These are phyloP conservation scores for Zea mays DNA, from an alignment of 176 grass and related monocot genomes.

Conservation along the genomic window DNA sequence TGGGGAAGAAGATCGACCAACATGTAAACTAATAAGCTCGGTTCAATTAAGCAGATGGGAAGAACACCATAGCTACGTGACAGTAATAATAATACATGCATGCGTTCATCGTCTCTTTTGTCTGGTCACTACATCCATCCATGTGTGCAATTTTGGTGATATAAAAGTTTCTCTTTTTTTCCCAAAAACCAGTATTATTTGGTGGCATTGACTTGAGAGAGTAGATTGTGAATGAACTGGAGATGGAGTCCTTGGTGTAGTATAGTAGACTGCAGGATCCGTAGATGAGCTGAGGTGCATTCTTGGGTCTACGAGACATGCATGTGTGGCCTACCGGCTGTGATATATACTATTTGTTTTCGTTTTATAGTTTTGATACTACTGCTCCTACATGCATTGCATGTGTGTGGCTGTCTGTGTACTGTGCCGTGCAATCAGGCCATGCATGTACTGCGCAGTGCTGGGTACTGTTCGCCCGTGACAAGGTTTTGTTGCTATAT, in stretches of 20 bases:
- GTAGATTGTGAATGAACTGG: slow-evolving; percentile 2
- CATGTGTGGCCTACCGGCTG: background rate
- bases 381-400: background rate
- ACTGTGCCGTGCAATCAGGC: slow-evolving; percentile 54
- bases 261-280: background rate
- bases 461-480: slow-evolving; percentile 52
- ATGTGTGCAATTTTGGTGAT: background rate
- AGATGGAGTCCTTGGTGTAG: background rate
- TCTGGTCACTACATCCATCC: background rate
- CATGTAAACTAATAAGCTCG: slow-evolving; percentile 47
- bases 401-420: slow-evolving; percentile 33
- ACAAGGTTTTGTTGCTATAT: slow-evolving; percentile 51
- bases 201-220: background rate
- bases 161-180: background rate
- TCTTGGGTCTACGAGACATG: slow-evolving; percentile 4
- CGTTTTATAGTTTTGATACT: background rate
- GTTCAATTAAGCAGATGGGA: slow-evolving; percentile 2
- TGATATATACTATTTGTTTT: slow-evolving; percentile 3
- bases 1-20: slow-evolving; percentile 40
- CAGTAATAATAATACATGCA: slow-evolving; percentile 50
- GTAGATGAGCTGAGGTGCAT: background rate
- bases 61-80: slow-evolving; percentile 31
- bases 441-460: slow-evolving; percentile 36
- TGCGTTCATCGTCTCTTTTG: slow-evolving; percentile 18
- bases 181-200: background rate